Percentiles rank a stretch among this genome's conserved stretches.
Conservation (phyloP, 495 filamentous ascomycete species). For the Pyrenula aspistea region DNA sequence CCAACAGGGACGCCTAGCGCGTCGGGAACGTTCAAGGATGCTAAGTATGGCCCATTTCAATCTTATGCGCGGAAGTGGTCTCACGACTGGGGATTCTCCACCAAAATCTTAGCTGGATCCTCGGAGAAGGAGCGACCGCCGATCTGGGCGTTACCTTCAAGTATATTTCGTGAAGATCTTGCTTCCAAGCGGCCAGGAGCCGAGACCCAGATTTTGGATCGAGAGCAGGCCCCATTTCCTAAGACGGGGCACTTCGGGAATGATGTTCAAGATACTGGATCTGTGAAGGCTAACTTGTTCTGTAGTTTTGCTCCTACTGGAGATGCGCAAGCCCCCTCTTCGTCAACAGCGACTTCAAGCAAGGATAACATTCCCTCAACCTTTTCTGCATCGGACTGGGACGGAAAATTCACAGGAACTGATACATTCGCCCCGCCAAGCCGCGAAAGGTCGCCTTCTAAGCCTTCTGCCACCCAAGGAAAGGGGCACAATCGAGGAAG, state of each 20-base stretch:
- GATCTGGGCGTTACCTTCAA: conserved; percentile 11
- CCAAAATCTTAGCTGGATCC: neutral
- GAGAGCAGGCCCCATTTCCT: neutral
- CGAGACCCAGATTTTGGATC: neutral
- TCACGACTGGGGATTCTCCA: conserved; percentile 5
- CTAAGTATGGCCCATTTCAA: conserved; percentile 13
- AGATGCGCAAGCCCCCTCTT: conserved; percentile 20
- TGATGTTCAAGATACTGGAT: neutral
- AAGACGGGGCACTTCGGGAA: neutral
- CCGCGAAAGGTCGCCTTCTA: conserved; percentile 4
- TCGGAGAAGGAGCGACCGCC: neutral
- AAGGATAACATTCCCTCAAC: conserved; percentile 68
- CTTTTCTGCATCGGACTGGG: conserved; percentile 51
- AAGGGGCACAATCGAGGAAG: conserved; percentile 18
- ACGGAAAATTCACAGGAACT: conserved; percentile 35
- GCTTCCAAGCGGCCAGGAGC: neutral
- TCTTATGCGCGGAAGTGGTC: conserved; percentile 11
- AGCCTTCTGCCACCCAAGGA: conserved; percentile 14
- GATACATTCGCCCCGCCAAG: conserved; percentile 37
- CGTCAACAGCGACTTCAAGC: conserved; percentile 42
- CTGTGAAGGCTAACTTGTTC: conserved; percentile 7
- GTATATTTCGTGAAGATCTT: conserved; percentile 4
- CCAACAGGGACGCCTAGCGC: neutral
- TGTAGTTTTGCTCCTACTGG: conserved; percentile 37
- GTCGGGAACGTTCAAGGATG: neutral